Base-by-base conservation (phyloP, 2,329 filamentous ascomycete genomes). In the Penicillium sp. region DNA sequence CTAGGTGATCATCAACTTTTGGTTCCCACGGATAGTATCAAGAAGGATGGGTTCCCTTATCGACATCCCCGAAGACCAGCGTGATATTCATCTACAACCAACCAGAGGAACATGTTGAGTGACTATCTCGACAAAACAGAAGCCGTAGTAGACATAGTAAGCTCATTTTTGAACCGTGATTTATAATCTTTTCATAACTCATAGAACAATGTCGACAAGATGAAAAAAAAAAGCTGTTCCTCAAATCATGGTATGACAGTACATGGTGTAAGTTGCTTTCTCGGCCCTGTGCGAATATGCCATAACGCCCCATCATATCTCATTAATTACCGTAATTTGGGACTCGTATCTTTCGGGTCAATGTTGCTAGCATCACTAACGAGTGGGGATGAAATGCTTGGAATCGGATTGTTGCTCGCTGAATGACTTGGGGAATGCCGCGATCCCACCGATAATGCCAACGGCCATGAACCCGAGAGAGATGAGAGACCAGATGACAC, bases 401-500 rank as follows among this genome's bases (percentile, higher is more conserved):
- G 88, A 88, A 64, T 89, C 87, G 48, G 83, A 76, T 70, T 87
- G 78, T 67, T 91, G 88, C 70, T 91, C 78, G 19, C 78, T 78
- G 62, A 85, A 87, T 1, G 84, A 84, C 71, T 91, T 80, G 0
- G 85, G 86, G 66, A 92, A 92, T 7, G 88, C 88, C 0, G 88
- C 89, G 39, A 93, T 80, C 1, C 87, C 89, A 4, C 86, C 87
- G n/a, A 92, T 72, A 59, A 93, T 91, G 2, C 84, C 88, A 13
- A 78, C 78, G 6, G 84, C 81, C 86, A 92, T 90, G 68, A 93
- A 85, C 0, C 81, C 58, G 23, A 91, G 66, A 0, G 87, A 89
- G 49, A 93, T 81, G 47, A 92, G 75, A 46, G 84, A 87, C 89
- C 89, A 93, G 49, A 91, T 82, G 13, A 91, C 78, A 8, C 89